Evolutionary conservation across 129 eudicot genomes (phyloP), one percentile per base, ranked within the genome.

Genomic region (Rutidosis leptorrhynchoides): DNA sequence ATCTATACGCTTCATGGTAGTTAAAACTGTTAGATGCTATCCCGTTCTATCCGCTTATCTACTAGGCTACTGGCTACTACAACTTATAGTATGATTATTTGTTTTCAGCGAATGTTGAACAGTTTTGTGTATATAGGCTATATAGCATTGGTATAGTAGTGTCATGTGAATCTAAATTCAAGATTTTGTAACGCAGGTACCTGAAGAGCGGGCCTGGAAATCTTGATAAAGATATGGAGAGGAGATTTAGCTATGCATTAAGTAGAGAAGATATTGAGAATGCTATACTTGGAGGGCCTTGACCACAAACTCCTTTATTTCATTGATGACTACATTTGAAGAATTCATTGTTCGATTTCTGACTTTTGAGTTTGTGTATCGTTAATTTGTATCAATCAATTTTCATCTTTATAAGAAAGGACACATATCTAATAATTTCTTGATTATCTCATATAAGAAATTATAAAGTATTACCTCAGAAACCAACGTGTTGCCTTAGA

Each of bases 281-380:
- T 78, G 99, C 99, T 42, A 83, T 89, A 56, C 96, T 93, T 56
- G 99, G 99, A 77, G 99, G 99, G 23, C 99, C 99, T 59, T 93
- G 68, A 88, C 20, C 43, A 9, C 2, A 32, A 24, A 15, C 67
- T 33, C 29, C 19, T 35, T 5, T 23, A 15, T 11, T 24, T 40
- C 58, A 26, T 8, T 27, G 10, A 16, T 11, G 21, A 15, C 28
- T 29, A 30, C 62, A 42, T 20, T 64, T 40, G 10, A 64, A 35
- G 23, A 65, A 30, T 53, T 25, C 23, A 42, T 71, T 17, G 12
- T 20, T 17, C 6, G 58, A 20, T 33, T 25, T 64, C 22, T 21
- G 55, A 55, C 19, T 8, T 25, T 32, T 19, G 35, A 68, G 67
- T 67, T 77, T 71, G 14, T 43, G 52, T 68, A 67, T 77, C 27